Conservation (phyloP, 192 early-diverging fungal genomes). For the Funneliformis mosseae region DNA sequence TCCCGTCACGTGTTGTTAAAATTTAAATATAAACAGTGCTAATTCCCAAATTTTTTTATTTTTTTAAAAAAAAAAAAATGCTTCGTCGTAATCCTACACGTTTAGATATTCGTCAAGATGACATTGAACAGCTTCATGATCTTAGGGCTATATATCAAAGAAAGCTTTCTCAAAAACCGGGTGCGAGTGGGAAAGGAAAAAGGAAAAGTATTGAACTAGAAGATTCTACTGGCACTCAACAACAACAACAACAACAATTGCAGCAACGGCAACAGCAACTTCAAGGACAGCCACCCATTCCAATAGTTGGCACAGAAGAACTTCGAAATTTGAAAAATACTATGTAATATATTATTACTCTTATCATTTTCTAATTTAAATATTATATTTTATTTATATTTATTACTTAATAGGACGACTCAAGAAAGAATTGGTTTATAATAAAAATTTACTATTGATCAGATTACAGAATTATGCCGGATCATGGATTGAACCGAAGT, state of each 20-base stretch:
- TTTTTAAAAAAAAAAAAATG: slow-evolving; percentile 18
- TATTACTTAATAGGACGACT: background rate
- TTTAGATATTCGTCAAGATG: slow-evolving; percentile 25
- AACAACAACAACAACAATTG: background rate
- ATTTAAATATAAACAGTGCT: no score
- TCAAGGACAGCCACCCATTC: background rate
- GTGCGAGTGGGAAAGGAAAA: slow-evolving; percentile 18
- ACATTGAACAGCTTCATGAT: slow-evolving; percentile 4
- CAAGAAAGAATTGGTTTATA: background rate
- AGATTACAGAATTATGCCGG: no score
- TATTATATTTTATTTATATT: background rate
- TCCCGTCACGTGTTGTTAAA: no score
- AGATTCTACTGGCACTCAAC: background rate
- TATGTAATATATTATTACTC: background rate
- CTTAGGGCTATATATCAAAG: slow-evolving; percentile 14
- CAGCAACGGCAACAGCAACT: background rate
- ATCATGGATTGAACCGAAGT: no score
- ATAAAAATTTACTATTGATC: background rate
- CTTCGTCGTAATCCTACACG: slow-evolving; percentile 28
- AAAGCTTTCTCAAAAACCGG: slow-evolving; percentile 14
- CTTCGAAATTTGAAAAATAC: slow-evolving; percentile 8
- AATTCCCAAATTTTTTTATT: no score
- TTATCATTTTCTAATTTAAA: background rate
- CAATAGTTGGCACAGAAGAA: slow-evolving; percentile 6
- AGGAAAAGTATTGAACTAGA: slow-evolving; percentile 12